Base-by-base conservation (phyloP, 768 basidiomycete species). In the Naganishia friedmannii region DNA sequence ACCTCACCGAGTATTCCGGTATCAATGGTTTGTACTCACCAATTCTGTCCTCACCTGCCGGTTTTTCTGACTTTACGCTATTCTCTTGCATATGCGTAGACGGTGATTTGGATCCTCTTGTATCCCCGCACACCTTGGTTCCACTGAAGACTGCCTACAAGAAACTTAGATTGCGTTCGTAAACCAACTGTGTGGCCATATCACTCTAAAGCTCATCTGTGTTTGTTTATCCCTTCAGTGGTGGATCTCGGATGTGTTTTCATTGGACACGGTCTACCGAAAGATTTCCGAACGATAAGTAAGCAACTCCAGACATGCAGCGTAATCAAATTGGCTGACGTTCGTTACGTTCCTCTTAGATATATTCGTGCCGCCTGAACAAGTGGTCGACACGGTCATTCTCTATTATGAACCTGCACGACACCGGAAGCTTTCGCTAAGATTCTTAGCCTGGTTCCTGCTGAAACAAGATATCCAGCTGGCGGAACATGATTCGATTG, bases 201-300 rank as follows among this genome's bases (percentile, higher is more conserved):
- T 12, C 10, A 29, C 26, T 42, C 9, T 10, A 23, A 31, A 28
- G 23, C 57, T 32, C n/a, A 34, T 63, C 21, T 31, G 3, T 13
- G 3, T 46, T n/a, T 58, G 26, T n/a, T 15, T 29, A 37, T 26
- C 15, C 15, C 15, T 42, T 15, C 19, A 71, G 70, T 72, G 29
- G 93, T 98, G 23, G 96, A 99, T 78, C 85, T 89, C 28, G 93
- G 94, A 6, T 99, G 96, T 77, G 90, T 93, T 69, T 99, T 99
- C 78, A 90, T 98, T 67, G 96, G 96, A 0, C 96, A 99, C 76
- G 96, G 96, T 6, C 86, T 99, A 21, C 90, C 92, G 19, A 97
- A 98, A 78, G 96, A 99, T 79, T 97, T 98, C 83, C 87, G 95
- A 13, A 98, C 95, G 68, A 99, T 98, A 83, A 99, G 95, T 95